These are phyloP conservation scores for Mycena metata DNA, from an alignment of 768 basidiomycete species.

Conservation along the genomic window DNA sequence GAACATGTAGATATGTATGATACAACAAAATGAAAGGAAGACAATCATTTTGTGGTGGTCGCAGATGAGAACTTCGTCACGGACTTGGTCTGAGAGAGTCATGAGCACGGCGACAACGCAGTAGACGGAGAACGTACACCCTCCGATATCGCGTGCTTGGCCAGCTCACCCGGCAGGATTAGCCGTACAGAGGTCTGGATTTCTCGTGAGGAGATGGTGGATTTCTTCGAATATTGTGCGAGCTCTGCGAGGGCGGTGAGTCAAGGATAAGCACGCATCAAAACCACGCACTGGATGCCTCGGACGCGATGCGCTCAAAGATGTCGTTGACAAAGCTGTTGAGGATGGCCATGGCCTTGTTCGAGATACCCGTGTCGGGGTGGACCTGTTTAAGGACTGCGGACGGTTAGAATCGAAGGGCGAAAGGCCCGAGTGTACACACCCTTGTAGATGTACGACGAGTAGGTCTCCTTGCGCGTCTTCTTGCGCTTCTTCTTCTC, in stretches of 20 bases:
- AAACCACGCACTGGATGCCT: constrained; percentile 81
- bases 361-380: constrained; percentile 98
- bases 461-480: constrained; percentile 91
- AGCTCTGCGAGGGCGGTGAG: constrained; percentile 70
- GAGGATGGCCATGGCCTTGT: constrained; percentile 94
- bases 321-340: constrained; percentile 96
- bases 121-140: constrained; percentile 62
- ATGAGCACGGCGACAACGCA: not conserved
- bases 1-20: constrained; percentile 27
- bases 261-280: not conserved
- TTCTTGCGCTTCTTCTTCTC: constrained; percentile 94
- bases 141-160: constrained; percentile 99
- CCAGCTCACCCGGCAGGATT: constrained; percentile 96
- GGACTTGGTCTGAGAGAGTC: constrained; percentile 31
- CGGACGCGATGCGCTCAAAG: constrained; percentile 92
- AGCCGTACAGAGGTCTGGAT: constrained; percentile 97
- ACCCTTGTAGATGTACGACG: constrained; percentile 97
- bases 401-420: no score
- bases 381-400: constrained; percentile 96
- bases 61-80: constrained; percentile 58
- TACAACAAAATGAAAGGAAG: constrained; percentile 15
- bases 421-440: constrained; percentile 44
- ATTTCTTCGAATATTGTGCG: constrained; percentile 98
- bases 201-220: constrained; percentile 98
- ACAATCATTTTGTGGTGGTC: constrained; percentile 53